Evolutionary conservation across 371 early-diverging fungal species (phyloP).

Genomic region (Vairimorpha ceranae): DNA sequence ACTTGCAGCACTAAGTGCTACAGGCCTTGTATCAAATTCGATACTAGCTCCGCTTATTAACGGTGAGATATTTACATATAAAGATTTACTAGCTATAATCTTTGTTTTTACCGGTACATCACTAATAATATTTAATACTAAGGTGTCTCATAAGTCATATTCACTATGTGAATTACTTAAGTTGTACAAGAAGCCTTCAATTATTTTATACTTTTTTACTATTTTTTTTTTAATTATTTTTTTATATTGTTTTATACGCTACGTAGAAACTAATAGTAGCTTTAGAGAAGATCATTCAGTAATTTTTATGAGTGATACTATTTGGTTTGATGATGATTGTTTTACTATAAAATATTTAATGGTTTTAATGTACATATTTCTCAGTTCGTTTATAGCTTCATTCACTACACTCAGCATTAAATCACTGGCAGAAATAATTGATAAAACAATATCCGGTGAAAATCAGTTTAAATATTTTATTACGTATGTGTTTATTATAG

Average conservation of each 20-base stretch:
- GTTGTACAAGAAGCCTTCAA: conserved; percentile 67
- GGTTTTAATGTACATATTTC: conserved; percentile 59
- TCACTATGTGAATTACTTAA: conserved; percentile 70
- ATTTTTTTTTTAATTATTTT: conserved; percentile 65
- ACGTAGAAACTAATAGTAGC: conserved; percentile 69
- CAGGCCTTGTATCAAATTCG: conserved; percentile 72
- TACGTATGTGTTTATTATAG: conserved; percentile 68
- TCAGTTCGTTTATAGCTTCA: conserved; percentile 70
- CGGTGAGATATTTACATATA: conserved; percentile 67
- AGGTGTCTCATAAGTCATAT: conserved; percentile 65
- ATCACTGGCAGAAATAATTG: conserved; percentile 70
- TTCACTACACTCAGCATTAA: conserved; percentile 75
- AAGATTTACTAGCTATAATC: conserved; percentile 69
- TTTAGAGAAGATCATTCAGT: conserved; percentile 51
- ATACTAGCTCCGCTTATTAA: conserved; percentile 75
- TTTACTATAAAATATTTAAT: conserved; percentile 58
- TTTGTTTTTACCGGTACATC: conserved; percentile 72
- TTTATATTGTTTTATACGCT: conserved; percentile 65
- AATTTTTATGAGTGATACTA: conserved; percentile 40
- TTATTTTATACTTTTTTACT: conserved; percentile 68
- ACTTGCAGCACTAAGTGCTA: conserved; percentile 71
- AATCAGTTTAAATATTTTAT: conserved; percentile 69
- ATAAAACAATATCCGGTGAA: conserved; percentile 66
- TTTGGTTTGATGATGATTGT: conserved; percentile 58
- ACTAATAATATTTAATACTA: conserved; percentile 70